Percentiles rank a stretch among this genome's conserved stretches.
phyloP scores from a whole-genome alignment of 2,329 filamentous ascomycete genomes.

The Epichloe typhina region DNA sequence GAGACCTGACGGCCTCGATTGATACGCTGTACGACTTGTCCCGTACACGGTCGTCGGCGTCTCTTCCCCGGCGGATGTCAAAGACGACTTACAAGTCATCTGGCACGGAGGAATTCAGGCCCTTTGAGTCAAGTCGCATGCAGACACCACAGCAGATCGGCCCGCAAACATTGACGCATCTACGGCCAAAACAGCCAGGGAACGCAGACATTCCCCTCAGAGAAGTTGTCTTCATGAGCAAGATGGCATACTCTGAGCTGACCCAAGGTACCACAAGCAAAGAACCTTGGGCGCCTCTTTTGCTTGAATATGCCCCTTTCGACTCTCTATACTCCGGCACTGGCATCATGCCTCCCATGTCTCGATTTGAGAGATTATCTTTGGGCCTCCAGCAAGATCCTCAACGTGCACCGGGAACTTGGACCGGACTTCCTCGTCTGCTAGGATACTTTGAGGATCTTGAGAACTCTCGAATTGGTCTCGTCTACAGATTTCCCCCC shows the following conservation, averaged over 20 bases:
- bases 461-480: slow-evolving; percentile 53
- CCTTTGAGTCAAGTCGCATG: slow-evolving; percentile 47
- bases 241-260: slow-evolving; percentile 37
- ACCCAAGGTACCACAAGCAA: slow-evolving; percentile 26
- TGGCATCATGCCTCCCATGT: slow-evolving; percentile 51
- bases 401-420: slow-evolving; percentile 38
- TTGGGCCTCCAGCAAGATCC: slow-evolving; percentile 42
- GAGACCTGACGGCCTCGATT: slow-evolving; percentile 63
- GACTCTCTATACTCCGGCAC: slow-evolving; percentile 49
- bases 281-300: slow-evolving; percentile 39
- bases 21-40: slow-evolving; percentile 71
- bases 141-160: slow-evolving; percentile 49
- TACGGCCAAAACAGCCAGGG: slow-evolving; percentile 28
- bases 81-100: slow-evolving; percentile 23
- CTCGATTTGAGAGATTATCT: slow-evolving; percentile 50
- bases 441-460: slow-evolving; percentile 66
- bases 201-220: slow-evolving; percentile 20
- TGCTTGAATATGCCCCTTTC: slow-evolving; percentile 59
- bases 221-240: slow-evolving; percentile 36
- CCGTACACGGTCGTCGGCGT: slow-evolving; percentile 42
- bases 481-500: slow-evolving; percentile 62
- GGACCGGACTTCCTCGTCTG: slow-evolving; percentile 47
- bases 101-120: slow-evolving; percentile 29
- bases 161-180: slow-evolving; percentile 36
- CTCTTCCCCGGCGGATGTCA: slow-evolving; percentile 17